These are phyloP conservation scores for Astrothelium subdiscretum DNA, from an alignment of 495 filamentous ascomycete genomes.

Conservation along the genomic window DNA sequence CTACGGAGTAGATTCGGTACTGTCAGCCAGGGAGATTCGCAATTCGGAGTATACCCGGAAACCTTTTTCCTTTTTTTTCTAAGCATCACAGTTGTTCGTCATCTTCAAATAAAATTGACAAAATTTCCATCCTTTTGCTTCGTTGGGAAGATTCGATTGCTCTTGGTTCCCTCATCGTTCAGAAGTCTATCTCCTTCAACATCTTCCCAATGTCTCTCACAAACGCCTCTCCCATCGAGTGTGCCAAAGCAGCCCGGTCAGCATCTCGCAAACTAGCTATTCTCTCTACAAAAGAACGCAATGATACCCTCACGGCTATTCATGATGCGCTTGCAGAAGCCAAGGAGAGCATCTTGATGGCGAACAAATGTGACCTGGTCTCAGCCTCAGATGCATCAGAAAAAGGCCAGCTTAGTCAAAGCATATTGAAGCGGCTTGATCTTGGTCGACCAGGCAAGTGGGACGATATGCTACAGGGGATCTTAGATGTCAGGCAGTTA, in stretches of 20 bases:
- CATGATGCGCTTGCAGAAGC: conserved; percentile 56
- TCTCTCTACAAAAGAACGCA: conserved; percentile 40
- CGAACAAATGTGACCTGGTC: conserved; percentile 73
- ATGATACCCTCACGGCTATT: conserved; percentile 73
- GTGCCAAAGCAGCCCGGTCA: conserved; percentile 26
- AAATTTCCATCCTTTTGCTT: not conserved
- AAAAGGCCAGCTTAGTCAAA: conserved; percentile 64
- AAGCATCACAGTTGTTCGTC: not conserved
- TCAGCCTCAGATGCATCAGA: conserved; percentile 59
- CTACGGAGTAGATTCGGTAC: too few species aligned
- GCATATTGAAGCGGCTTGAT: conserved; percentile 84
- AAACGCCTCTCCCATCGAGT: conserved; percentile 29
- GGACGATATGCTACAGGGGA: conserved; percentile 95
- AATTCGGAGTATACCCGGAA: too few species aligned
- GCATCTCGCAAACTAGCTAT: conserved; percentile 28
- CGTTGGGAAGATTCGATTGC: not conserved
- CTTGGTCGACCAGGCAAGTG: conserved; percentile 78
- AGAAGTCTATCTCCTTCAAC: not conserved
- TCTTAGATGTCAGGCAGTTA: conserved; percentile 75
- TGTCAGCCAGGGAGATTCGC: too few species aligned
- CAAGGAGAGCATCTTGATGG: conserved; percentile 64
- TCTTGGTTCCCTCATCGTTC: not conserved
- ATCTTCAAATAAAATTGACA: not conserved
- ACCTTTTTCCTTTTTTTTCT: too few species aligned
- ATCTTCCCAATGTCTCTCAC: conserved; percentile 30